Base-by-base conservation (phyloP, 345 rosid genomes). In the Heritiera fomes region DNA sequence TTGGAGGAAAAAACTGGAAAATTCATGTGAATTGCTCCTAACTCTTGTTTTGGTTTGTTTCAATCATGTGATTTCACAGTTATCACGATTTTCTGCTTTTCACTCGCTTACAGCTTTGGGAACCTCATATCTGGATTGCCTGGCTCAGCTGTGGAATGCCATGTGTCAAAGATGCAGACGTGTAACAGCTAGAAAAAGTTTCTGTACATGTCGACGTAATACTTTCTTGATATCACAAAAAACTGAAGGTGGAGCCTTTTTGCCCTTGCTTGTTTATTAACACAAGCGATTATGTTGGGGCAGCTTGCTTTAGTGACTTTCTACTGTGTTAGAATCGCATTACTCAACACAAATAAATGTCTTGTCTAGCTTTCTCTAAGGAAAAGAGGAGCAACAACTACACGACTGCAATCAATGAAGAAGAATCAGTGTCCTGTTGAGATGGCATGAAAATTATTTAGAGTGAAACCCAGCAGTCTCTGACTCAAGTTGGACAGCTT, bases 251-350 rank as follows among this genome's bases (percentile, higher is more conserved):
- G 71, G 46, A 20, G 14, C 28, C 12, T 1, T 50, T 50, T 32
- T 32, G 2, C 41, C 68, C 20, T 28, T 56, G 61, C n/a, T 58
- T 47, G 60, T 71, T 71, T 70, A 70, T 49, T 71, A 49, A 63
- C 23, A 18, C 71, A 49, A 46, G 71, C 60, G 49, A 30, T 60
- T 46, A 43, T 14, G 28, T 62, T 60, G 56, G 40, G 9, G 15
- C 8, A 2, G 50, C 20, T 65, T 76, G 61, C 75, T 72, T 50
- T 76, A n/a, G 63, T 65, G 73, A 13, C 34, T 65, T 20, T 38
- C 72, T 64, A 72, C 46, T 34, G 32, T 53, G 58, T 52, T 72
- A 65, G 20, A 64, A 62, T 76, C 13, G 40, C 62, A 65, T 64
- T 55, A 76, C 70, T 65, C 62, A n/a, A 76, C 70, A 66, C 65